Base-by-base conservation (phyloP, 352 stramenopile species). In the Phytophthora ramorum region DNA sequence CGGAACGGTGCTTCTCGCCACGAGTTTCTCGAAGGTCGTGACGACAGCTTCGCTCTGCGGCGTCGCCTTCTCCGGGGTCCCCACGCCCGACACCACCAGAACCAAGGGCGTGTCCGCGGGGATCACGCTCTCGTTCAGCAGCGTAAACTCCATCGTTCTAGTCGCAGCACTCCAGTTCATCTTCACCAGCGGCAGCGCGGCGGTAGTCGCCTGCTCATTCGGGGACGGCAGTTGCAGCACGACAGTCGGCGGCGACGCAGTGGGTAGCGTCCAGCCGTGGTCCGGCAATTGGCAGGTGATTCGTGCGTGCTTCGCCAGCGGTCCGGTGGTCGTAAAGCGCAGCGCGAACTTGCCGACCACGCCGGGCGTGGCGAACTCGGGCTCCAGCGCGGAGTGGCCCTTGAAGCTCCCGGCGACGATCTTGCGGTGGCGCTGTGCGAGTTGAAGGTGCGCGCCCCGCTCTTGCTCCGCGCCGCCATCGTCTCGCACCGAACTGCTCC, bases 341-440 rank as follows among this genome's bases (percentile, higher is more conserved):
- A 93, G 16, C 26, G 76, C 67, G 37, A 85, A 69, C 24, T 87
- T 73, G 9, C 81, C 81, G 9, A 81, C 37, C 13, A 85, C 76
- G 1, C 81, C 85, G 1, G 83, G 83, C 13, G 70, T 71, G 1
- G 79, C 58, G 24, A 79, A 51, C 57, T 91, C 81, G 4, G 73
- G 79, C 55, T 89, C 74, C 28, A 89, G 57, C 10, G 66, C 45
- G 30, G 60, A 65, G 24, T 50, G 53, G 0, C 83, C 82, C 17
- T 76, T 72, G 54, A 92, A 91, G 46, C 63, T 62, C 2, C 84
- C 81, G 1, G 82, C 70, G 10, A 75, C 58, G 58, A 95, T 79
- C 48, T 79, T 81, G 17, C 65, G 66, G 62, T 92, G 86, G 17
- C 84, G 84, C 63, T 91, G 82, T n/a, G 84, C 83, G 26, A 93